A percentile compares a stretch with the other conserved stretches of the same genome.
Conservation (phyloP, 2,329 filamentous ascomycete species). For the Phoma sp. region DNA sequence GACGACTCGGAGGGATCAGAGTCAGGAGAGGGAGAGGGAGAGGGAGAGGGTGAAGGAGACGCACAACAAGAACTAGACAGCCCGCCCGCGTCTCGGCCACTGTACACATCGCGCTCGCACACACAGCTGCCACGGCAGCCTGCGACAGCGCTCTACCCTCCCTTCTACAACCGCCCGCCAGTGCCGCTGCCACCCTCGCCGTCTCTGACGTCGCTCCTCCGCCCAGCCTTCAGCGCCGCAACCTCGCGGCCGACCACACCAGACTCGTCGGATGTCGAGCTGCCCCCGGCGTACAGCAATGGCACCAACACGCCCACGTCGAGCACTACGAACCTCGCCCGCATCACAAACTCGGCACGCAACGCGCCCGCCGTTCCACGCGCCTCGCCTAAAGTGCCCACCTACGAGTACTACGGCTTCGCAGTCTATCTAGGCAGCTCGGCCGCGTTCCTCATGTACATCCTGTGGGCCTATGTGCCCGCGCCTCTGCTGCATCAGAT, state of each 20-base stretch:
- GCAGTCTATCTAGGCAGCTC: conserved; percentile 91
- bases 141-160: conserved; percentile 65
- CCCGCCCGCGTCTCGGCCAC: conserved; percentile 39
- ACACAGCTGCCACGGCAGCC: conserved; percentile 51
- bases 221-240: conserved; percentile 65
- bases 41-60: conserved; percentile 21
- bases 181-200: conserved; percentile 92
- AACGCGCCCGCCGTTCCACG: conserved; percentile 73
- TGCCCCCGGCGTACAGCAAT: conserved; percentile 19
- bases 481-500: conserved; percentile 90
- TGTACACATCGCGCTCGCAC: conserved; percentile 54
- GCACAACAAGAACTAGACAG: conserved; percentile 14
- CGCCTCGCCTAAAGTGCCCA: conserved; percentile 92
- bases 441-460: conserved; percentile 75
- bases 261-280: conserved; percentile 86
- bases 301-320: conserved; percentile 39
- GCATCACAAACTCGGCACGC: conserved; percentile 64
- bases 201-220: conserved; percentile 87
- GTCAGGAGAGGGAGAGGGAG: conserved; percentile 30
- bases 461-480: conserved; percentile 88
- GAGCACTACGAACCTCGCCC: conserved; percentile 66
- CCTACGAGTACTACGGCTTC: conserved; percentile 99
- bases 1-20: conserved; percentile 30
- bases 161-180: conserved; percentile 97
- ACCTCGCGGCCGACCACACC: conserved; percentile 87